Base-by-base conservation (phyloP, 2,329 filamentous ascomycete species). In the Zymoseptoria ardabiliae region DNA sequence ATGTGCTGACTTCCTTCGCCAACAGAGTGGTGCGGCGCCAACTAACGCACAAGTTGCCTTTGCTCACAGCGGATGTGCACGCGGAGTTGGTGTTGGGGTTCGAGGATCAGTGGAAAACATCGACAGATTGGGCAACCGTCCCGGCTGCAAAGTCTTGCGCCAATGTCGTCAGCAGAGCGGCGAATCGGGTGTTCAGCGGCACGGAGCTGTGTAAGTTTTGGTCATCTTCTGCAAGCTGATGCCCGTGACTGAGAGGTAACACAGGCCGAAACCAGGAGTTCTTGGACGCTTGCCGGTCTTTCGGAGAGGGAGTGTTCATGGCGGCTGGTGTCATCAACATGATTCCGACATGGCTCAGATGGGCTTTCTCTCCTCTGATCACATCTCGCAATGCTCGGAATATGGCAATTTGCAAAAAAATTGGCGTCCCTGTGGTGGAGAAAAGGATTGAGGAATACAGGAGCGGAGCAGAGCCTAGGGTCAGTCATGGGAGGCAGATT, bases 101-200 rank as follows among this genome's bases (percentile, higher is more conserved):
- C 17, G 50, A 61, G 17, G 57, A 60, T 4, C 53, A 64, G 11
- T 66, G 65, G 65, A 57, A 57, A 6, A 19, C n/a, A 4, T n/a
- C 7, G 17, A 50, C 20, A 5, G 56, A 58, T 7, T 60, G 60
- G 56, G 56, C 19, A 3, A 28, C 57, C 3, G 41, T 66, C 2
- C 28, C 52, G 7, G 56, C 55, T 1, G 58, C 58, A 25, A 48
- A 25, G 11, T 58, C 61, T 1, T 60, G 57, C 20, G 58, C 55
- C 48, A 58, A 54, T 30, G 63, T 66, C 20, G 53, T 66, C 11
- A 63, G 61, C 50, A 54, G 61, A 22, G 65, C 61, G 5, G 65
- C 65, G 0, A 66, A 66, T 35, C 56, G 63, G 9, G 62, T 65
- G 4, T 63, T 66, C 20, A 59, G 59, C 22, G 63, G 65, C n/a